Evolutionary conservation across 805 yeast genomes (phyloP).

Genomic region (Candida takata): DNA sequence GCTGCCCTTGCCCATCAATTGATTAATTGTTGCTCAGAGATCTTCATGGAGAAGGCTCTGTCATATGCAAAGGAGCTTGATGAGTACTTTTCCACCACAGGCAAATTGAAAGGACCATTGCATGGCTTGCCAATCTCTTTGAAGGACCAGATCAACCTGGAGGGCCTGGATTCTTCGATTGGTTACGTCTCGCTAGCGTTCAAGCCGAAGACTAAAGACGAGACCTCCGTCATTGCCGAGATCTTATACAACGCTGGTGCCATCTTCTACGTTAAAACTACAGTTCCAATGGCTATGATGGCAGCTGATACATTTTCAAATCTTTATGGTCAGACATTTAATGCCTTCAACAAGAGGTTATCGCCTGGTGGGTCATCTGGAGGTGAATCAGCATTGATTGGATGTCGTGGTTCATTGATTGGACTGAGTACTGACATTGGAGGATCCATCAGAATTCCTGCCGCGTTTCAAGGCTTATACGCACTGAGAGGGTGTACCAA

Average conservation of each 20-base stretch:
- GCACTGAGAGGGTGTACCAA: constrained; percentile 38
- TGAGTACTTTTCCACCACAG: constrained; percentile 37
- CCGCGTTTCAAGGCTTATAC: constrained; percentile 34
- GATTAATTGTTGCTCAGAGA: constrained; percentile 25
- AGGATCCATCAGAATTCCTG: constrained; percentile 43
- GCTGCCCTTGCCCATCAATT: constrained; percentile 42
- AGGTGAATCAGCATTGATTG: constrained; percentile 43
- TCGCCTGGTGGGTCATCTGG: constrained; percentile 47
- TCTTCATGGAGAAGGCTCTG: constrained; percentile 49
- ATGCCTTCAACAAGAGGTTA: constrained; percentile 35
- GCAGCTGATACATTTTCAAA: constrained; percentile 37
- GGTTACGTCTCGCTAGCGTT: constrained; percentile 38
- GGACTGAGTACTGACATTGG: constrained; percentile 53
- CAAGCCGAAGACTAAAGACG: constrained; percentile 43
- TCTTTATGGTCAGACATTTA: constrained; percentile 37
- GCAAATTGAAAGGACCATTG: constrained; percentile 51
- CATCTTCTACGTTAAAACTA: constrained; percentile 46
- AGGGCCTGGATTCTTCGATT: constrained; percentile 40
- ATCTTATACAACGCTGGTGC: constrained; percentile 41
- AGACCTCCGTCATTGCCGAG: constrained; percentile 30
- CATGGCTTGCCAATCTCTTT: constrained; percentile 63
- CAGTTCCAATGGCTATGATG: constrained; percentile 44
- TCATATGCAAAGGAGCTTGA: constrained; percentile 48
- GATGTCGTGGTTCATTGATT: constrained; percentile 34
- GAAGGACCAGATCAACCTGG: constrained; percentile 36